Evolutionary conservation across 371 early-diverging fungal genomes (phyloP), one percentile per base, ranked within the genome.

Genomic region (Encephalitozoon cuniculi): DNA sequence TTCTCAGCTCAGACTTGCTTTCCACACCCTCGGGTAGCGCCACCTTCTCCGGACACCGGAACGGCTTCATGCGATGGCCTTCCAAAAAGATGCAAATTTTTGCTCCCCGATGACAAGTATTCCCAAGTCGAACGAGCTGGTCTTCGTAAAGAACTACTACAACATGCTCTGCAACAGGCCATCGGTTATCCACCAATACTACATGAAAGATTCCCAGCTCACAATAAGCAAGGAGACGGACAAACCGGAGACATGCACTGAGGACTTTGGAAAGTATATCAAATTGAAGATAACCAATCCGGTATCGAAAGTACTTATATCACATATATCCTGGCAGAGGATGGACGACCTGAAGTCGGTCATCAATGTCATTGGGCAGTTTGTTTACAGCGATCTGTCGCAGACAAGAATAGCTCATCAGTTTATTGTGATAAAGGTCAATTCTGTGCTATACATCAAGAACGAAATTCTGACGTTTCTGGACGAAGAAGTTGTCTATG

Each of bases 401-500:
- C 52, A 51, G n/a, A 34, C 32, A 28, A 71, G 78, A 66, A 54
- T 73, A 65, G 12, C 43, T 32, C 78, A 78, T 32, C 34, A 64
- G 9, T 78, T 78, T 28, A 26, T 78, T 43, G 18, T 78, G 18
- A 9, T 63, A 7, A 68, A 43, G 41, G 55, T 8, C 2, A 49
- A 40, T 5, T 53, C 46, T 15, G 18, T 26, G 26, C 46, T 68
- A 34, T 25, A 43, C 8, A 78, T 78, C 23, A 43, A 59, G 39
- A 63, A 63, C 51, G 78, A 78, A 26, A 78, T 51, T 40, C 37
- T 64, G 34, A 34, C 44, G 15, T 64, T 78, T 28, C 54, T 78
- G 23, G 64, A 78, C 51, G 78, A 78, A 44, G 78, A 78, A 43
- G 51, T 78, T 25, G 34, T 73, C 15, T 78, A 73, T 52, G 74